Conservation (phyloP, 2,329 filamentous ascomycete genomes). For the Aspergillus latus region DNA sequence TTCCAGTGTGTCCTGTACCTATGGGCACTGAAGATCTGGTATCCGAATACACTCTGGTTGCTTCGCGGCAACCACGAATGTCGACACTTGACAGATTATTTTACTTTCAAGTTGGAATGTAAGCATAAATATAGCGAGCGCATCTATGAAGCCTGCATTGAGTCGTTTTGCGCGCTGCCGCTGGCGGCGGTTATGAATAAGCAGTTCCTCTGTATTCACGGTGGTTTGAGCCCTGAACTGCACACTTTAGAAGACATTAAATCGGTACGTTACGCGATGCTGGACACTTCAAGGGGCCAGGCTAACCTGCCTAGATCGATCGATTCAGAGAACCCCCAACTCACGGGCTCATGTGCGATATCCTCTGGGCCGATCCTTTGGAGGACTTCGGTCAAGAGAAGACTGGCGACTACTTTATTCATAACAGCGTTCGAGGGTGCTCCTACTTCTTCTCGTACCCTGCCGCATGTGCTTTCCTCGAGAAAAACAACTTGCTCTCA, state of each 20-base stretch:
- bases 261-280: constrained; percentile 58
- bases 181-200: constrained; percentile 99
- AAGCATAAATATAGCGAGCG: constrained; percentile 99
- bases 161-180: constrained; percentile 92
- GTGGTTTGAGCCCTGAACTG: constrained; percentile 90
- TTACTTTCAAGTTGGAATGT: constrained; percentile 99
- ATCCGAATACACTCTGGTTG: constrained; percentile 94
- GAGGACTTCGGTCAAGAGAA: constrained; percentile 99
- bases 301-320: constrained; percentile 67
- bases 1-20: constrained; percentile 88
- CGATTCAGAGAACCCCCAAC: constrained; percentile 97
- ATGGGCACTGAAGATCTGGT: constrained; percentile 98
- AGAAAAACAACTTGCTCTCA: constrained; percentile 97
- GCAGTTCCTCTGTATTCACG: constrained; percentile 98
- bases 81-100: constrained; percentile 98
- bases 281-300: neutral
- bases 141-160: constrained; percentile 97
- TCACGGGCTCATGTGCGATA: constrained; percentile 98
- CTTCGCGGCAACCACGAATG: constrained; percentile 98
- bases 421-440: constrained; percentile 97
- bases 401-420: constrained; percentile 93
- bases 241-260: constrained; percentile 94
- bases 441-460: constrained; percentile 99
- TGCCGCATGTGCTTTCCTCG: constrained; percentile 92
- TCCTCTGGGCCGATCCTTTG: constrained; percentile 95